Base-by-base conservation (phyloP, 192 early-diverging fungal genomes). In the Jimgerdemannia flammicorona region DNA sequence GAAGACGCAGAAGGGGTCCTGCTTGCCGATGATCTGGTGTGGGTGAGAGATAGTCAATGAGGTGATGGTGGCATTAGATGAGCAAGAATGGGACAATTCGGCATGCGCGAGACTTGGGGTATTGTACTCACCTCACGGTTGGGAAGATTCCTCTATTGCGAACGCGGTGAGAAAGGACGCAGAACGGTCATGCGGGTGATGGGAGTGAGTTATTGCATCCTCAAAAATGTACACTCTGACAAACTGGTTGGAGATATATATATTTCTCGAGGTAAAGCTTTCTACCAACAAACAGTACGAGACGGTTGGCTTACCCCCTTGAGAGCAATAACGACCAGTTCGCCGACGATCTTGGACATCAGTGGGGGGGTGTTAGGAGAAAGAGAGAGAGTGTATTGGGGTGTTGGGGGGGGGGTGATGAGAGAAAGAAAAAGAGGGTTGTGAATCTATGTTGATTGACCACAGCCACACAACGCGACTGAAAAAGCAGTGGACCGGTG, bases 1-100 rank as follows among this genome's bases (percentile, higher is more conserved):
- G 72, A 89, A 83, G 9, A 87, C 73, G 49, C 80, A 83, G 64
- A 87, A 89, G 3, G 87, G 86, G 70, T 87, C 83, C 75, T 84
- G 86, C 43, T 89, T 89, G 39, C 87, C 87, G 18, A 89, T 77
- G 73, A 78, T 72, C 81, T 82, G 19, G 14, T 18, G 19, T 18
- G 64, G 14, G 64, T 65, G 14, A 65, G 19, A 1, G 29, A 29
- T 29, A 65, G 64, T 19, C 64, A 19, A 65, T 19, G 64, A 65
- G 14, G 64, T 65, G 14, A 65, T 65, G 14, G 64, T 14, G 14
- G 14, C 14, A 65, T 65, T 14, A 14, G 19, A 65, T 65, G 29
- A 29, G 1, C 29, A 29, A 29, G 29, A 29, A 1, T 29, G 29
- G 29, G 29, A 29, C 29, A 29, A 29, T 29, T 29, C 1, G 29